Conservation (phyloP, 2,329 filamentous ascomycete genomes). For the Cladosporium sp. region DNA sequence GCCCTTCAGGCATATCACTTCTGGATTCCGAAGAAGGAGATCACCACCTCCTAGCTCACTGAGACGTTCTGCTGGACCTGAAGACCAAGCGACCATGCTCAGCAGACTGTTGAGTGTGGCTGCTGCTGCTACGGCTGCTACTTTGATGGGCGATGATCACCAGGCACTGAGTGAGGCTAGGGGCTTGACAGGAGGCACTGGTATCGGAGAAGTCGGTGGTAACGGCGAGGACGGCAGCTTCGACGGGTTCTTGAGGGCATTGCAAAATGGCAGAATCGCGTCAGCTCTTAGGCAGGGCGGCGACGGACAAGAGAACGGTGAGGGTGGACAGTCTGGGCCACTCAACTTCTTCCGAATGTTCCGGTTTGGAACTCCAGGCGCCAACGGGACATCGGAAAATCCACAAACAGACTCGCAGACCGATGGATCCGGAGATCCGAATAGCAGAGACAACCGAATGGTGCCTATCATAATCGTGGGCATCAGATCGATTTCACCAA, state of each 20-base stretch:
- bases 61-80: conserved; percentile 47
- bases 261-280: conserved; percentile 62
- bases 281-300: conserved; percentile 54
- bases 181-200: conserved; percentile 47
- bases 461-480: conserved; percentile 70
- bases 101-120: conserved; percentile 63
- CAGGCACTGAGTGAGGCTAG: conserved; percentile 57
- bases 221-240: conserved; percentile 62
- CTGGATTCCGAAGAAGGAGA: conserved; percentile 53
- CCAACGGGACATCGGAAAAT: conserved; percentile 22
- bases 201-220: conserved; percentile 34
- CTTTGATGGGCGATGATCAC: conserved; percentile 62
- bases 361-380: conserved; percentile 59
- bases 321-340: conserved; percentile 50
- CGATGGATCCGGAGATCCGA: conserved; percentile 23
- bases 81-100: conserved; percentile 63
- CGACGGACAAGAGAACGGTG: conserved; percentile 35
- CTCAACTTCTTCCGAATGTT: conserved; percentile 71
- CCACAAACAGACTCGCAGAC: conserved; percentile 14
- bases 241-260: conserved; percentile 62
- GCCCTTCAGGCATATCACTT: conserved; percentile 44
- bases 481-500: conserved; percentile 63
- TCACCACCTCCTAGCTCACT: conserved; percentile 40
- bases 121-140: conserved; percentile 64
- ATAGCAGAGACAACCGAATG: conserved; percentile 55